phyloP scores from a whole-genome alignment of 805 yeast species.

The Saccharomycopsis selenospora region DNA sequence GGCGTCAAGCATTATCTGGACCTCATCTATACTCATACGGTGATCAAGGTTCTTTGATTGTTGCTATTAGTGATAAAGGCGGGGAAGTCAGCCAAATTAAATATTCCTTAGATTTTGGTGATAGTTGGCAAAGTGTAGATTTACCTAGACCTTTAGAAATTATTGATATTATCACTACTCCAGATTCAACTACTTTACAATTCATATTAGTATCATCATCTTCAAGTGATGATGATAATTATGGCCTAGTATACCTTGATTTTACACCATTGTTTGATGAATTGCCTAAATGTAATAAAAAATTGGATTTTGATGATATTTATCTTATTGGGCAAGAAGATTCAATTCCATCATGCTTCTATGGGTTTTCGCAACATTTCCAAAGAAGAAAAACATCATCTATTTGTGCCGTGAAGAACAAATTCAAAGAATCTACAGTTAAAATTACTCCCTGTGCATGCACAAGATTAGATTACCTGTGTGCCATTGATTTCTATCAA shows the following conservation, averaged over 20 bases:
- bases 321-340: slow-evolving; percentile 40
- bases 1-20: slow-evolving; percentile 49
- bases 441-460: slow-evolving; percentile 56
- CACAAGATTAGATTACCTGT: slow-evolving; percentile 56
- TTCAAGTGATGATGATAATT: slow-evolving; percentile 15
- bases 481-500: slow-evolving; percentile 45
- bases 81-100: slow-evolving; percentile 24
- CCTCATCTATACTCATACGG: slow-evolving; percentile 56
- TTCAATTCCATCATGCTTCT: slow-evolving; percentile 46
- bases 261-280: slow-evolving; percentile 10
- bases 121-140: slow-evolving; percentile 46
- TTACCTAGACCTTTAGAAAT: slow-evolving; percentile 40
- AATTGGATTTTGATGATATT: slow-evolving; percentile 43
- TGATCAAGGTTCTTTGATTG: slow-evolving; percentile 65
- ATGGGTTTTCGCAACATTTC: slow-evolving; percentile 60
- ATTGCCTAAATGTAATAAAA: slow-evolving; percentile 1
- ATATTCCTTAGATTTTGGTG: slow-evolving; percentile 72
- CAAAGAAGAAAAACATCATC: slow-evolving; percentile 56
- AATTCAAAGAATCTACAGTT: slow-evolving; percentile 18
- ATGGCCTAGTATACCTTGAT: slow-evolving; percentile 18
- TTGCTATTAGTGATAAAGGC: slow-evolving; percentile 44
- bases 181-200: slow-evolving; percentile 60
- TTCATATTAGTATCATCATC: slow-evolving; percentile 45
- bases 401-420: slow-evolving; percentile 35
- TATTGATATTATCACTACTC: slow-evolving; percentile 41